Percentiles rank a stretch among this genome's conserved stretches.
phyloP scores from a whole-genome alignment of 768 basidiomycete genomes.

The Boletus rex-veris region DNA sequence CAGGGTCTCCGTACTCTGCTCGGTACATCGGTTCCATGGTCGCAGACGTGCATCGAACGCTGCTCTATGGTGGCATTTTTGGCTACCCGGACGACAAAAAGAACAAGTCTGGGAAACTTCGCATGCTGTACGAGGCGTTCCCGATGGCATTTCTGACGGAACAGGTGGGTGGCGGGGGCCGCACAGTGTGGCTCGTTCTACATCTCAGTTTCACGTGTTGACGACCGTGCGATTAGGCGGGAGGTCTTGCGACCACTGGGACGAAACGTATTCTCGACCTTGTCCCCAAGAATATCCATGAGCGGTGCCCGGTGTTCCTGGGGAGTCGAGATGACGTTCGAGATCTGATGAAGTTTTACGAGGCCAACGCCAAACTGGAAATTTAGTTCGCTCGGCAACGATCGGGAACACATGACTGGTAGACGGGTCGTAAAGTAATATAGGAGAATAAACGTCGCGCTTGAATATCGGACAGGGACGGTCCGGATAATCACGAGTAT shows the following conservation, averaged over 20 bases:
- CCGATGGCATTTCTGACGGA: constrained; percentile 96
- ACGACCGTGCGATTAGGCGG: constrained; percentile 55
- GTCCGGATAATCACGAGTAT: background rate
- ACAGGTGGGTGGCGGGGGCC: constrained; percentile 52
- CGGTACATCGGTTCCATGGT: constrained; percentile 99
- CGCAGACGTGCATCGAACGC: constrained; percentile 93
- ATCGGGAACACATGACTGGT: background rate
- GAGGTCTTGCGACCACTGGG: constrained; percentile 95
- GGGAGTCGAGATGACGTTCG: constrained; percentile 91
- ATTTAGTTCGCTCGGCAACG: background rate
- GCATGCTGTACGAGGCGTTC: constrained; percentile 95
- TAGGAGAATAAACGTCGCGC: background rate
- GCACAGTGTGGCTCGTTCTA: background rate
- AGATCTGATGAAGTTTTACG: constrained; percentile 87
- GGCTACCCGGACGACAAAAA: constrained; percentile 99
- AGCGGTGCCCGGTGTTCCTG: constrained; percentile 89
- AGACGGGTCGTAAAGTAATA: background rate
- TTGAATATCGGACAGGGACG: no score
- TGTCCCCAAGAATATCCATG: constrained; percentile 80
- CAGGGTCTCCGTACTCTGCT: constrained; percentile 80
- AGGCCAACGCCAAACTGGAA: constrained; percentile 30
- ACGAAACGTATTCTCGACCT: constrained; percentile 92
- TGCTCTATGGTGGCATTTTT: constrained; percentile 97
- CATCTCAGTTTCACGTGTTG: background rate
- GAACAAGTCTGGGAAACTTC: constrained; percentile 91